Conservation (phyloP, 2,329 filamentous ascomycete genomes). For the Zelopaecilomyces penicillatus region DNA sequence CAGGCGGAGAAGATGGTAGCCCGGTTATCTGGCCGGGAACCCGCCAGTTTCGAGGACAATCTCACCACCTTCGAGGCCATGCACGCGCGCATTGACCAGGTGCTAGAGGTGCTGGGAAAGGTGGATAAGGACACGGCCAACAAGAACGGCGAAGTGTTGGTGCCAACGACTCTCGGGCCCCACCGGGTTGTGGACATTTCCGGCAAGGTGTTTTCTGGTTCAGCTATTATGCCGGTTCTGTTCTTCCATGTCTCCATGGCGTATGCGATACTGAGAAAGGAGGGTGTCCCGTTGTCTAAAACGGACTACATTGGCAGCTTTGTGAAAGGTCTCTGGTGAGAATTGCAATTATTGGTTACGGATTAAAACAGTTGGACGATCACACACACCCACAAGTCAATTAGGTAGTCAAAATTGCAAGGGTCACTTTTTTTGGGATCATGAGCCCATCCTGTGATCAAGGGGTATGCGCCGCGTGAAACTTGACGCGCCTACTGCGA, state of each 20-base stretch:
- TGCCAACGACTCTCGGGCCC: not conserved
- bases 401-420: too few relatives aligned
- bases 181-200: not conserved
- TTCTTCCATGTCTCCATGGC: constrained; percentile 1
- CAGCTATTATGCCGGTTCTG: not conserved
- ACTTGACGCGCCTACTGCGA: too few relatives aligned
- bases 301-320: not conserved
- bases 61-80: constrained; percentile 21
- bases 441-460: too few relatives aligned
- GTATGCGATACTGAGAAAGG: constrained; percentile 1
- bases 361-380: too few relatives aligned
- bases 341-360: too few relatives aligned
- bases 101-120: constrained; percentile 16
- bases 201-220: not conserved
- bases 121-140: constrained; percentile 25
- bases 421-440: too few relatives aligned
- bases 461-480: too few relatives aligned
- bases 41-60: constrained; percentile 16
- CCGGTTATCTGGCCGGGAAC: constrained; percentile 19
- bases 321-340: constrained; percentile 35
- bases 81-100: constrained; percentile 21
- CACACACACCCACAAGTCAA: too few relatives aligned
- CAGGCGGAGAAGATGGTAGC: constrained; percentile 18
- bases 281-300: not conserved
- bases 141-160: constrained; percentile 13